Evolutionary conservation across 2,329 filamentous ascomycete genomes (phyloP).

Genomic region (Trichoderma arundinaceum): DNA sequence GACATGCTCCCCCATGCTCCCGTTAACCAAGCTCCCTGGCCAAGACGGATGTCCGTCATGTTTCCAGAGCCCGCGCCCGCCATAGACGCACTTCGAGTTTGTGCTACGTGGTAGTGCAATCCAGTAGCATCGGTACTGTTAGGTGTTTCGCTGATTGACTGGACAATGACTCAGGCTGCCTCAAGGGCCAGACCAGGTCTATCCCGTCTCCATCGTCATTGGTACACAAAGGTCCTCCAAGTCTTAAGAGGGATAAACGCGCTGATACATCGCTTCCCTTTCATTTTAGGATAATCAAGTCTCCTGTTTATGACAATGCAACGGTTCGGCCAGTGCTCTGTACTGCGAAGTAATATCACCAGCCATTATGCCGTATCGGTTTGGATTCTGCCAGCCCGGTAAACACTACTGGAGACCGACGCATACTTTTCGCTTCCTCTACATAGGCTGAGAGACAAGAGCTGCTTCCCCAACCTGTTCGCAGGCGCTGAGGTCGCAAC

Average conservation of each 20-base stretch:
- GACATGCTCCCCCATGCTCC: conserved; percentile 2
- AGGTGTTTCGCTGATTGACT: neutral
- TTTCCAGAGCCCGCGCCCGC: neutral
- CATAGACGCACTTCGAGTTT: neutral
- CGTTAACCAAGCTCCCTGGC: neutral
- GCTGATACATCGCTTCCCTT: neutral
- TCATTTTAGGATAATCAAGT: neutral
- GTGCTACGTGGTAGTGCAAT: conserved; percentile 1
- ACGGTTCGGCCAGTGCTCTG: no score
- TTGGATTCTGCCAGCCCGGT: no score
- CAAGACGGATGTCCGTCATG: neutral
- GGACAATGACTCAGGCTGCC: neutral
- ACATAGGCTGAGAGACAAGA: no score
- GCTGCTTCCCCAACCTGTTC: neutral
- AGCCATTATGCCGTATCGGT: no score
- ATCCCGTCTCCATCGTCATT: neutral
- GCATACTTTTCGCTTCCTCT: neutral
- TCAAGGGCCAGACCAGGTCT: neutral
- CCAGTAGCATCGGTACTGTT: neutral
- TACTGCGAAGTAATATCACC: no score
- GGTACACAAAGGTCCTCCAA: neutral
- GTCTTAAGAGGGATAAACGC: neutral
- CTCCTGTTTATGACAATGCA: neutral
- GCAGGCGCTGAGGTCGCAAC: neutral
- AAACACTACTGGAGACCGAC: no score